Evolutionary conservation across 176 grass and related monocot genomes (phyloP), one percentile per base, ranked within the genome.

Genomic region (Avena sativa): DNA sequence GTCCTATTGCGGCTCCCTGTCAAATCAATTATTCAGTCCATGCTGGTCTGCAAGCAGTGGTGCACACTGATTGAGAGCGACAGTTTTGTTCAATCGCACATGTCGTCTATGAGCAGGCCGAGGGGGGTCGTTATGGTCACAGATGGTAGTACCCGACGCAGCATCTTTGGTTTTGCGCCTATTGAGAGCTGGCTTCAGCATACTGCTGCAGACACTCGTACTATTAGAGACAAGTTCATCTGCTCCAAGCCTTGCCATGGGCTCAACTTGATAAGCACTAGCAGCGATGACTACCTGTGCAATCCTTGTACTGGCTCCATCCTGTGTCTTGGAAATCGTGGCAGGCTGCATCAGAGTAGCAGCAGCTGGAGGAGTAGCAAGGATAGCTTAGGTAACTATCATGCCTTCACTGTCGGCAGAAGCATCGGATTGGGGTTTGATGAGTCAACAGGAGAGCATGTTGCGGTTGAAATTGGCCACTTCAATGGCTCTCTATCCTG

Each of bases 221-320:
- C 56, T 40, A 16, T 38, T 5, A n/a, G 12, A 2, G 28, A 20
- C 44, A 82, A n/a, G 64, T 56, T 82, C 2, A 19, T 82, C 2
- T 82, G 80, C 80, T 82, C 80, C 80, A 82, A 82, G 64, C 64
- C 80, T 3, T 82, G 80, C 64, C 63, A 70, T 1, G 80, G 80
- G 16, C 80, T 82, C 28, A 82, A 82, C 48, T 10, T 82, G 64
- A 70, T 82, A 20, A 82, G 80, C 47, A 82, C 80, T 25, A 5
- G 28, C 63, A 70, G 2, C 19, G 80, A 82, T 12, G 80, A 82
- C 64, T 82, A 55, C 46, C 26, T 82, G 4, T 82, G 80, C 64
- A 82, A 82, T 12, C 80, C 80, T 4, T 55, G 80, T 26, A 82
- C 80, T 2, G 64, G 80, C 48, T 9, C 47, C 64, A 70, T 69